phyloP scores from a whole-genome alignment of 306 rosid species.

The Coriaria nepalensis region DNA sequence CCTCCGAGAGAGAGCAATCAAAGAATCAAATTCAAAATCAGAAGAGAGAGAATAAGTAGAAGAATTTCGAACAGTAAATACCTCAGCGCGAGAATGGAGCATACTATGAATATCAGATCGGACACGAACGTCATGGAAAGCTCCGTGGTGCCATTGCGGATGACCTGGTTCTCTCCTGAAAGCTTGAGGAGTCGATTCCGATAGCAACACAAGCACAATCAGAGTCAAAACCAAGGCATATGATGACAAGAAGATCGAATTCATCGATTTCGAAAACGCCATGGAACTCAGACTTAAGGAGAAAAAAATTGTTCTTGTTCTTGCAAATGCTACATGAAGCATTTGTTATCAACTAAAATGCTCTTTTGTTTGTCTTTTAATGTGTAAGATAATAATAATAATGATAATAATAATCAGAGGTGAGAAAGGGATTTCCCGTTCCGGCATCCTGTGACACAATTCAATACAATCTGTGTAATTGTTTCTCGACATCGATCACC shows the following conservation, averaged over 20 bases:
- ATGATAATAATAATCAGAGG: constrained; percentile 50
- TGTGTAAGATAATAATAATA: no score
- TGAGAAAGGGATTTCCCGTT: constrained; percentile 51
- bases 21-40: constrained; percentile 1
- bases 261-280: no score
- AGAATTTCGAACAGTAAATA: constrained; percentile 7
- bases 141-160: constrained; percentile 93
- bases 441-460: constrained; percentile 37
- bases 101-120: constrained; percentile 84
- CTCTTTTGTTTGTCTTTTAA: no score
- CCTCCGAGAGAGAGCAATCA: neutral
- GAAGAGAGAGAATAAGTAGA: constrained; percentile 1
- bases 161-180: constrained; percentile 61
- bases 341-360: no score
- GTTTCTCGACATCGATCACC: constrained; percentile 69
- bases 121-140: constrained; percentile 84
- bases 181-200: constrained; percentile 68
- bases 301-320: no score
- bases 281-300: no score
- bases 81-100: constrained; percentile 99
- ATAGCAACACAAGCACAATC: constrained; percentile 32
- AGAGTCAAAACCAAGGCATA: constrained; percentile 16
- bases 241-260: neutral
- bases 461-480: constrained; percentile 41
- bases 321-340: no score